phyloP scores from a whole-genome alignment of 139 green algal species.

The Chlamydomonas asymmetrica region DNA sequence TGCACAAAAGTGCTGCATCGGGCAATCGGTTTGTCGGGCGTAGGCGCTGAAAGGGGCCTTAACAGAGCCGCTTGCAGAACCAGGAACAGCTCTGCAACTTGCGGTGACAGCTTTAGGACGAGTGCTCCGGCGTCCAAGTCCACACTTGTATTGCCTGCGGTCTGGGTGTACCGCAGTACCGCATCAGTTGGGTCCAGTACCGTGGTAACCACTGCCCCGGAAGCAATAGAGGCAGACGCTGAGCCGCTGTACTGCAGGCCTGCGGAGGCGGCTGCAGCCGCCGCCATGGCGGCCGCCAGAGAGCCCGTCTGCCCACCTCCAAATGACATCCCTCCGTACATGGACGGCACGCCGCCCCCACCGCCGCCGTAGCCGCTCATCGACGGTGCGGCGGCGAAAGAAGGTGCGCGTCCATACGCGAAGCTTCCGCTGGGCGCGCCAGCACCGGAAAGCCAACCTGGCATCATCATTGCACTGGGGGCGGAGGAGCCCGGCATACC shows the following conservation, averaged over 20 bases:
- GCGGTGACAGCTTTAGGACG: slow-evolving; percentile 63
- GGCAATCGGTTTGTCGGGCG: slow-evolving; percentile 49
- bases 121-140: slow-evolving; percentile 54
- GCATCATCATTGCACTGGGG: too few species aligned
- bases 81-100: slow-evolving; percentile 66
- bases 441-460: too few species aligned
- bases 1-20: slow-evolving; percentile 63
- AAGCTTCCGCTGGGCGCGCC: too few species aligned
- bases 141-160: slow-evolving; percentile 33
- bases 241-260: too few species aligned
- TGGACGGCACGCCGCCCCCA: too few species aligned
- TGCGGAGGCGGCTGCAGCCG: slow-evolving; percentile 6
- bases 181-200: slow-evolving; percentile 51
- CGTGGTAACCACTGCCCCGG: slow-evolving; percentile 13
- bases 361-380: neutral
- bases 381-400: too few species aligned
- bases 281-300: neutral
- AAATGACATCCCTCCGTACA: too few species aligned
- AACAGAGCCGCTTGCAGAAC: slow-evolving; percentile 25
- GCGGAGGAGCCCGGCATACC: too few species aligned
- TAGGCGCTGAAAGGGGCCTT: slow-evolving; percentile 52
- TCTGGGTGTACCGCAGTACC: slow-evolving; percentile 6
- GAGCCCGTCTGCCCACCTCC: too few species aligned
- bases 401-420: too few species aligned
- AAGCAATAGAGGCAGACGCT: too few species aligned